A percentile compares a stretch with the other conserved stretches of the same genome.
phyloP scores from a whole-genome alignment of 2,329 filamentous ascomycete species.

The Colletotrichum sp. region DNA sequence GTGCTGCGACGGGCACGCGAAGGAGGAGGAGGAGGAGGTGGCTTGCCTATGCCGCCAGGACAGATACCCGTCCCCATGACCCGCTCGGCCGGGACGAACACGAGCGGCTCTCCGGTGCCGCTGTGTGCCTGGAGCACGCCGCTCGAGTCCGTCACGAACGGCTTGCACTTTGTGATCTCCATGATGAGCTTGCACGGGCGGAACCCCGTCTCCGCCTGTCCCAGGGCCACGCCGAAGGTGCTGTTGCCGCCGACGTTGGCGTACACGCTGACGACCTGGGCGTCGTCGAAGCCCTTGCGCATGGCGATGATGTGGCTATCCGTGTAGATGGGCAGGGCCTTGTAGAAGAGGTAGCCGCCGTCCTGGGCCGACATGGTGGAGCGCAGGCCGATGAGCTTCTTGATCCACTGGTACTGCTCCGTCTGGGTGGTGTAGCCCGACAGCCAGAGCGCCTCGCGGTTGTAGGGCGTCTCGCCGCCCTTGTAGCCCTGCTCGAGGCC shows the following conservation, averaged over 20 bases:
- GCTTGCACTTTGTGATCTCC: constrained; percentile 14
- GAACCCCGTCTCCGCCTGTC: constrained; percentile 7
- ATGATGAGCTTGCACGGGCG: constrained; percentile 13
- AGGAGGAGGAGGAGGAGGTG: constrained; percentile 3
- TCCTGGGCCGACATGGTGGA: constrained; percentile 8
- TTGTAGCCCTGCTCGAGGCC: constrained; percentile 68
- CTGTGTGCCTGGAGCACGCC: constrained; percentile 11
- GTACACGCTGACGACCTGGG: constrained; percentile 18
- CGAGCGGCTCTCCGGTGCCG: constrained; percentile 10
- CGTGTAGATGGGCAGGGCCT: not conserved
- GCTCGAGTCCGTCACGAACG: constrained; percentile 9
- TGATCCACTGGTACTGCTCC: constrained; percentile 47
- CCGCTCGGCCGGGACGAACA: constrained; percentile 18
- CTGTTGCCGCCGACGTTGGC: constrained; percentile 13
- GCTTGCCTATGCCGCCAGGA: constrained; percentile 18
- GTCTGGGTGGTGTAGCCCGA: constrained; percentile 51
- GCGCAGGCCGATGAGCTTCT: constrained; percentile 7
- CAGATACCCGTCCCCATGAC: constrained; percentile 18
- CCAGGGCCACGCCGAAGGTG: constrained; percentile 3
- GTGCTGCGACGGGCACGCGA: not conserved
- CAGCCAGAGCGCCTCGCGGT: constrained; percentile 65
- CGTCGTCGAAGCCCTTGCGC: constrained; percentile 15
- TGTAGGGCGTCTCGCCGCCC: constrained; percentile 50
- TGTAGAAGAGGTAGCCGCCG: constrained; percentile 14
- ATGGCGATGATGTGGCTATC: constrained; percentile 7